phyloP scores from a whole-genome alignment of 768 basidiomycete species.

The Mycena kentingensis region DNA sequence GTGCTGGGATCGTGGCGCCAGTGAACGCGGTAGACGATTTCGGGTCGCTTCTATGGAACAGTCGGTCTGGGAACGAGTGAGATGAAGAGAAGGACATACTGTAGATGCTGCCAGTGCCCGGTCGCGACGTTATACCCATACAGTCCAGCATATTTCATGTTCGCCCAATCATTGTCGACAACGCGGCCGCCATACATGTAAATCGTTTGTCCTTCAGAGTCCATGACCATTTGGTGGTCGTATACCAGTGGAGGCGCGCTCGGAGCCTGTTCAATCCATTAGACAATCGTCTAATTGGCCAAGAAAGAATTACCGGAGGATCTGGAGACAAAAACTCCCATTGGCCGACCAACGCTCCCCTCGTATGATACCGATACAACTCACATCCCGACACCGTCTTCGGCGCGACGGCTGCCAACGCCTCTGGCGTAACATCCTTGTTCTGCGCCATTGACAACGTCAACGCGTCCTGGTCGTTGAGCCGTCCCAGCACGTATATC shows the following conservation, averaged over 20 bases:
- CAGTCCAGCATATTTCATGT: constrained; percentile 65
- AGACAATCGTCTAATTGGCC: background rate
- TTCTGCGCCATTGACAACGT: constrained; percentile 32
- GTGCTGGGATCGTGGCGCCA: constrained; percentile 51
- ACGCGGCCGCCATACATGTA: constrained; percentile 79
- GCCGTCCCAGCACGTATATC: constrained; percentile 73
- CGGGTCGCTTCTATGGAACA: constrained; percentile 9
- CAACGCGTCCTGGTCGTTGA: constrained; percentile 56
- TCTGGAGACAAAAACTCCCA: constrained; percentile 75
- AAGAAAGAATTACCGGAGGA: constrained; percentile 49
- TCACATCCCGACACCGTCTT: constrained; percentile 55
- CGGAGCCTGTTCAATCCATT: background rate
- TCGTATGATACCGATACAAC: constrained; percentile 75
- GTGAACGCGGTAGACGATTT: constrained; percentile 26
- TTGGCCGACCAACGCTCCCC: constrained; percentile 59
- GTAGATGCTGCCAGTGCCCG: constrained; percentile 67
- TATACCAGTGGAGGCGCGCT: constrained; percentile 62
- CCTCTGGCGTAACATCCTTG: constrained; percentile 4
- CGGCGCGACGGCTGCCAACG: constrained; percentile 3
- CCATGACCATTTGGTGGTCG: constrained; percentile 83
- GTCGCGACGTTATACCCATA: constrained; percentile 70
- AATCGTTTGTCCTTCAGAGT: constrained; percentile 66
- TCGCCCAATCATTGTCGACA: constrained; percentile 64
- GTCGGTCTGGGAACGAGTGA: constrained; percentile 3
- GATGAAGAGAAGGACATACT: constrained; percentile 46